Percentiles rank a stretch among this genome's conserved stretches.
Evolutionary conservation across 352 stramenopile species (phyloP).

Genomic region (Globisporangium takayamanum): DNA sequence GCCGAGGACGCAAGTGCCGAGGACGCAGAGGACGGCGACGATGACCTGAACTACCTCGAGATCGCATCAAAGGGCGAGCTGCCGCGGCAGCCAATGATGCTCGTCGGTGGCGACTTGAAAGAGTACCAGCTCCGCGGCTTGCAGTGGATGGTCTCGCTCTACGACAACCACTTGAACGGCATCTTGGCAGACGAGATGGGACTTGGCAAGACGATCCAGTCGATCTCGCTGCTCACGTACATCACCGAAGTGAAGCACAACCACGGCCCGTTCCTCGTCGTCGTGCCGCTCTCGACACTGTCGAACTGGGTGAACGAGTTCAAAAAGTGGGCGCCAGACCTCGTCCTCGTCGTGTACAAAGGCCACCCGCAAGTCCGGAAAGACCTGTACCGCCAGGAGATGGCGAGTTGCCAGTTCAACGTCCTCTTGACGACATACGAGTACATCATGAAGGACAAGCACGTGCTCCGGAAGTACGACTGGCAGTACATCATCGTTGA

Average conservation of each 20-base stretch:
- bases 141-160: slow-evolving; percentile 99
- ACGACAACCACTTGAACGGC: slow-evolving; percentile 98
- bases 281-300: slow-evolving; percentile 95
- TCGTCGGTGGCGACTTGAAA: slow-evolving; percentile 95
- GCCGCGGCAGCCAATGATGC: slow-evolving; percentile 91
- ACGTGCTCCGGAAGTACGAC: slow-evolving; percentile 82
- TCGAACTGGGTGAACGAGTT: slow-evolving; percentile 94
- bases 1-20: slow-evolving; percentile 18
- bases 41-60: slow-evolving; percentile 82
- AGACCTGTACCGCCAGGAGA: slow-evolving; percentile 73
- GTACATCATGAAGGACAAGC: slow-evolving; percentile 91
- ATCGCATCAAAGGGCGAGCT: slow-evolving; percentile 80
- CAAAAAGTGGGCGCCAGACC: slow-evolving; percentile 90
- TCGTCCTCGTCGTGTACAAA: slow-evolving; percentile 98
- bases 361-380: slow-evolving; percentile 74
- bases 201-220: slow-evolving; percentile 85
- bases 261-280: slow-evolving; percentile 95
- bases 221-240: slow-evolving; percentile 81
- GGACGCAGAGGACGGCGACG: slow-evolving; percentile 35
- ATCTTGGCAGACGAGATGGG: slow-evolving; percentile 98
- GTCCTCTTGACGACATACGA: slow-evolving; percentile 94
- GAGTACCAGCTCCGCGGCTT: slow-evolving; percentile 98
- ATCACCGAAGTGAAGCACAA: slow-evolving; percentile 82
- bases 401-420: slow-evolving; percentile 87
- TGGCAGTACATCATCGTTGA: slow-evolving; percentile 94